Evolutionary conservation across 179 eudicot genomes (phyloP), one percentile per base, ranked within the genome.

Genomic region (Silene coronaria): DNA sequence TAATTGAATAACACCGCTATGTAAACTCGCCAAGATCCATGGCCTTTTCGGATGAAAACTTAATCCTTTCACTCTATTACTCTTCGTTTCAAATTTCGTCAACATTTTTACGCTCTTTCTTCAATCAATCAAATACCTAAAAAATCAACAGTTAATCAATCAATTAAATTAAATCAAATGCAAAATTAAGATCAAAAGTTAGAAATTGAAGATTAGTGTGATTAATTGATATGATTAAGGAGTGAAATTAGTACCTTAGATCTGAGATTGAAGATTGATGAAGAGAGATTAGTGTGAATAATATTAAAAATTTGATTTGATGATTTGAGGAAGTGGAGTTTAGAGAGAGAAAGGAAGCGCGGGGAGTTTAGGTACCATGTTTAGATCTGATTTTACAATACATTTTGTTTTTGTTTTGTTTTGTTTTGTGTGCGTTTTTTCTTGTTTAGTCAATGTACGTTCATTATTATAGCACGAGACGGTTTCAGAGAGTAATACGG

Each of bases 21-120:
- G 96, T 46, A 90, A 87, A 80, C 90, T 87, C 55, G 96, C 91
- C 53, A 90, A 80, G 85, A 90, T 90, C 96, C 96, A 90, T 62
- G 96, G 96, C 67, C 92, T 81, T 79, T 90, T 88, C 72, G 84
- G 85, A 58, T 88, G 96, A 51, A 90, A 90, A 60, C 92, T 88
- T 81, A 90, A 73, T 23, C 96, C 96, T 75, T 90, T 90, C 79
- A 90, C 96, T 87, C 96, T 78, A 74, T 90, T 89, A 75, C 96
- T 90, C 92, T 90, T 90, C 28, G 96, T 87, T 82, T 90, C 96
- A 71, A 90, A 90, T 79, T 90, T 90, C 81, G 96, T 90, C 87
- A 90, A 82, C 96, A 90, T 91, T 55, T 34, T 76, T 58, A 2
- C 22, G 57, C n/a, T 26, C 26, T 26, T 23, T 26, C 32, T 62